phyloP scores from a whole-genome alignment of 495 filamentous ascomycete genomes.

The Talaromyces nanjingensis region DNA sequence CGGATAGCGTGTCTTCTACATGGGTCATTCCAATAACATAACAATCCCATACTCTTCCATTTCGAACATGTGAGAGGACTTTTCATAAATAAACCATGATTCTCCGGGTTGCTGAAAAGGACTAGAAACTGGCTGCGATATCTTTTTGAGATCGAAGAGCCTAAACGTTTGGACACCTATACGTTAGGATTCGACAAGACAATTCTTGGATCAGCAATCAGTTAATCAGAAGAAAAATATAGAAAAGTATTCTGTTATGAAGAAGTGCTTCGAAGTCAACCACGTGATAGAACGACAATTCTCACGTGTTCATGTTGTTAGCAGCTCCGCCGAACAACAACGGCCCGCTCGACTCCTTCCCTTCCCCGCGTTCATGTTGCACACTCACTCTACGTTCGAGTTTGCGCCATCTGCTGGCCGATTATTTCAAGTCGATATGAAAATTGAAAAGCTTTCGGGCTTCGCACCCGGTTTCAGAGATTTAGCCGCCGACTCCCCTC shows the following conservation, averaged over 20 bases:
- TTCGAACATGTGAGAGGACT: background rate
- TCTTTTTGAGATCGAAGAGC: background rate
- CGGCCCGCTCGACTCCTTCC: background rate
- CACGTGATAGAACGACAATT: background rate
- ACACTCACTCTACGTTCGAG: background rate
- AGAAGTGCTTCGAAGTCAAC: background rate
- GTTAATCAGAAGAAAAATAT: background rate
- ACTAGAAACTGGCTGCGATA: background rate
- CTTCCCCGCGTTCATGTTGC: background rate
- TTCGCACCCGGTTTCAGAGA: background rate
- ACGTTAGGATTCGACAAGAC: background rate
- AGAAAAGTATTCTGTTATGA: background rate
- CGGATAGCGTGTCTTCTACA: constrained; percentile 1
- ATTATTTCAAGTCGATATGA: background rate
- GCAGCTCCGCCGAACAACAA: background rate
- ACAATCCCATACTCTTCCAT: background rate
- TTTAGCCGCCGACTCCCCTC: constrained; percentile 2
- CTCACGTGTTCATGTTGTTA: background rate
- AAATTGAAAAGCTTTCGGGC: background rate
- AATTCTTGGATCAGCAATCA: background rate
- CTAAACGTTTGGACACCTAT: background rate
- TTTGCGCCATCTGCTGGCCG: background rate
- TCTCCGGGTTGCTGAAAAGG: background rate
- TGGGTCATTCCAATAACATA: background rate
- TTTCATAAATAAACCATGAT: constrained; percentile 1